A percentile compares a stretch with the other conserved stretches of the same genome.
Conservation (phyloP, 805 yeast species). For the Saccharomyces mikatae region DNA sequence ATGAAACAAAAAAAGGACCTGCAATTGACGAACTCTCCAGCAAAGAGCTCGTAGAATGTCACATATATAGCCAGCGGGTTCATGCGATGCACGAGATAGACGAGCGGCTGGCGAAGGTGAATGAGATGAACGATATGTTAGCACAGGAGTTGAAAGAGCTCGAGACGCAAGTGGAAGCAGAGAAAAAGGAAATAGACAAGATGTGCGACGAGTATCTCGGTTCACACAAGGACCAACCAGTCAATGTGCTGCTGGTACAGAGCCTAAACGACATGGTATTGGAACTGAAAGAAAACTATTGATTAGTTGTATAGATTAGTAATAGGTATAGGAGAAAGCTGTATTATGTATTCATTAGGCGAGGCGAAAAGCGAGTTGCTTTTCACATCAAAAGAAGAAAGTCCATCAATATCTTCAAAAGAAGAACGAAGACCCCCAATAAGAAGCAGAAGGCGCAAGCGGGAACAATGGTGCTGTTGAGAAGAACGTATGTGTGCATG, state of each 20-base stretch:
- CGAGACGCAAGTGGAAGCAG: slow-evolving; percentile 15
- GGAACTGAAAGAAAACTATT: slow-evolving; percentile 14
- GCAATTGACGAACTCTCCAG: slow-evolving; percentile 19
- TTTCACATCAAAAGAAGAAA: background rate
- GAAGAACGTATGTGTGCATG: slow-evolving; percentile 12
- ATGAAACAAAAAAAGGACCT: slow-evolving; percentile 1
- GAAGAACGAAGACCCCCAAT: background rate
- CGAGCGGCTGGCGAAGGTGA: slow-evolving; percentile 14
- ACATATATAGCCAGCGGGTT: slow-evolving; percentile 18
- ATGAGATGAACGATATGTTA: slow-evolving; percentile 17
- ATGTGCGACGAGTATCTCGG: slow-evolving; percentile 28
- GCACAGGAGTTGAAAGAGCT: slow-evolving; percentile 18
- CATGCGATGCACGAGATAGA: slow-evolving; percentile 18
- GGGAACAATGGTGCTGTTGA: slow-evolving; percentile 1
- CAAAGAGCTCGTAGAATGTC: slow-evolving; percentile 21
- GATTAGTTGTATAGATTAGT: background rate
- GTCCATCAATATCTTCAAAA: background rate
- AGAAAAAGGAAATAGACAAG: slow-evolving; percentile 20
- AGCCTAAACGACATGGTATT: slow-evolving; percentile 24
- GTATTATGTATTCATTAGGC: background rate
- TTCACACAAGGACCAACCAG: slow-evolving; percentile 10
- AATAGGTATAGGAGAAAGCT: background rate
- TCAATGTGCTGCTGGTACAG: slow-evolving; percentile 20
- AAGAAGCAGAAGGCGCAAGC: background rate
- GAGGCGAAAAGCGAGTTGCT: background rate